Percentiles rank a stretch among this genome's conserved stretches.
These are phyloP conservation scores for Chara braunii DNA, from an alignment of 139 green algal species.

Conservation along the genomic window DNA sequence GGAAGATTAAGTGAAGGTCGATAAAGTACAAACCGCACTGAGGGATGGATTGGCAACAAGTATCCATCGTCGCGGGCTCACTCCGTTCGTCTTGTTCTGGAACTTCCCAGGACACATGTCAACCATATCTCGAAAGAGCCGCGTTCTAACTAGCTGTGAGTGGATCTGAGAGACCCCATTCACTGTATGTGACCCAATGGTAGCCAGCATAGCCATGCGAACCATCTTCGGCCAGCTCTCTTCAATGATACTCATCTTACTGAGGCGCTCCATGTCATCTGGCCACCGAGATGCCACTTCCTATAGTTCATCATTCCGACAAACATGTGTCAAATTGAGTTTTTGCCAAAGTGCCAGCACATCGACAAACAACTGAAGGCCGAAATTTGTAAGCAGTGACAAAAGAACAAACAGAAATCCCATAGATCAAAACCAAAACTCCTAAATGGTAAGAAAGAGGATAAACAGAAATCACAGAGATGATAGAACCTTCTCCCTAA, in stretches of 20 bases:
- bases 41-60: slow-evolving; percentile 41
- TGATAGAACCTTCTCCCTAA: no score
- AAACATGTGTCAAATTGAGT: background rate
- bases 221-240: slow-evolving; percentile 73
- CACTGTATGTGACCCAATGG: slow-evolving; percentile 72
- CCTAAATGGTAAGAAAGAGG: no score
- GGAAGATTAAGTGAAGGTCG: no score
- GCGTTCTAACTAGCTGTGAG: slow-evolving; percentile 78
- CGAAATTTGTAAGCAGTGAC: no score
- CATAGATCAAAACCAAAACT: no score
- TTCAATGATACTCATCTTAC: slow-evolving; percentile 90
- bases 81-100: slow-evolving; percentile 97
- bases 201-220: slow-evolving; percentile 91
- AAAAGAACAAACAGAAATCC: no score
- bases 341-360: no score
- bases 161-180: slow-evolving; percentile 97
- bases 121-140: slow-evolving; percentile 60
- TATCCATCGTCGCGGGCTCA: slow-evolving; percentile 80
- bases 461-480: no score
- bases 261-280: slow-evolving; percentile 77
- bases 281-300: slow-evolving; percentile 44
- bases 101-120: slow-evolving; percentile 73
- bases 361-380: no score
- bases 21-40: slow-evolving; percentile 47
- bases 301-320: no score